Conservation (phyloP, 1,284 basidiomycete species). For the Tranzscheliella williamsii region DNA sequence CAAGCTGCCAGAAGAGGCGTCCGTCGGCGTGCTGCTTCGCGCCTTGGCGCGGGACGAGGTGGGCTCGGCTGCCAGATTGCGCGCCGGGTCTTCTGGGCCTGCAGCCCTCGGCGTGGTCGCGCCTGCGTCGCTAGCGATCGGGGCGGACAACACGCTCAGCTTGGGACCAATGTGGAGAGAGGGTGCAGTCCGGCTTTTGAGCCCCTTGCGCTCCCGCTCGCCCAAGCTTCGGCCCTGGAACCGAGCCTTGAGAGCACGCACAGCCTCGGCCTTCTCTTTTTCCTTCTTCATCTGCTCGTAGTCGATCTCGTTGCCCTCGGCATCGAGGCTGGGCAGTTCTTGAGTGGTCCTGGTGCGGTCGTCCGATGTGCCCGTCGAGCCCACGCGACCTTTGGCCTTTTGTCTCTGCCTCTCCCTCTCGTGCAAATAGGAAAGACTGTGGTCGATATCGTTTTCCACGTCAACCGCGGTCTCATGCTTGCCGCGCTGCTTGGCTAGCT, state of each 20-base stretch:
- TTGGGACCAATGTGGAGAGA: slow-evolving; percentile 27
- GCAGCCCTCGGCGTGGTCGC: no score
- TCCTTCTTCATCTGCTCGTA: slow-evolving; percentile 34
- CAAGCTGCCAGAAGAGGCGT: slow-evolving; percentile 6
- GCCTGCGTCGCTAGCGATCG: background rate
- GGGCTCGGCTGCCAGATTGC: slow-evolving; percentile 21
- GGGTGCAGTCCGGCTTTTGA: slow-evolving; percentile 5
- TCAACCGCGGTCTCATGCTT: slow-evolving; percentile 34
- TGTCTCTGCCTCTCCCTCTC: slow-evolving; percentile 31
- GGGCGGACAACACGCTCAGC: background rate
- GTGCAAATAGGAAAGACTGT: slow-evolving; percentile 42
- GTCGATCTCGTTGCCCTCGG: slow-evolving; percentile 29
- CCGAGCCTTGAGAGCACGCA: slow-evolving; percentile 38
- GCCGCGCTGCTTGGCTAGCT: slow-evolving; percentile 19
- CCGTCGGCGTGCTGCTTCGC: slow-evolving; percentile 2
- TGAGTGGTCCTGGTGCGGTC: background rate
- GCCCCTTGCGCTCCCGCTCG: slow-evolving; percentile 12
- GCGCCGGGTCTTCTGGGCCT: slow-evolving; percentile 1
- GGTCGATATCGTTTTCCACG: slow-evolving; percentile 51
- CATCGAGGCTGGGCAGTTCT: slow-evolving; percentile 13
- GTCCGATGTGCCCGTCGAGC: background rate
- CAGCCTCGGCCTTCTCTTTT: slow-evolving; percentile 50
- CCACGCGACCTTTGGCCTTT: slow-evolving; percentile 21
- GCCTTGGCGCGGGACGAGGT: slow-evolving; percentile 21
- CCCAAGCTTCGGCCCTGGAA: slow-evolving; percentile 40